phyloP scores from a whole-genome alignment of 1,284 basidiomycete species.

The Vanrija pseudolonga region DNA sequence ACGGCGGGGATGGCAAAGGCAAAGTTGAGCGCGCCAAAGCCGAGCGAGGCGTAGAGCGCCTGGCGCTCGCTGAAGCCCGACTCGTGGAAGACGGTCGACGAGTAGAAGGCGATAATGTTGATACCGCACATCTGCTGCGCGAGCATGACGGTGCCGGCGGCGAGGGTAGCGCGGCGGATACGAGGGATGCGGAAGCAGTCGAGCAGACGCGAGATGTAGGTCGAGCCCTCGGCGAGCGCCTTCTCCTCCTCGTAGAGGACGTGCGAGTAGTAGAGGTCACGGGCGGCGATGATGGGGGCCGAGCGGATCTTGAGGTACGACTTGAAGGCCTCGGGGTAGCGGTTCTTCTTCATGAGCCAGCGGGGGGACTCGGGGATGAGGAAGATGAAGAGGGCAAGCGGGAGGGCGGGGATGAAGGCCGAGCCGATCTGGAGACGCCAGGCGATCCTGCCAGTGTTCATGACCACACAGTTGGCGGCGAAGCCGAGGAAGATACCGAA shows the following conservation, averaged over 20 bases:
- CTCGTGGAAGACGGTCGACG: constrained; percentile 63
- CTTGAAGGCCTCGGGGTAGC: constrained; percentile 61
- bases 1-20: constrained; percentile 48
- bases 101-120: constrained; percentile 29
- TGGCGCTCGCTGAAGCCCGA: constrained; percentile 49
- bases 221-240: constrained; percentile 52
- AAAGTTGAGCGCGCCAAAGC: constrained; percentile 52
- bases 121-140: constrained; percentile 44
- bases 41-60: constrained; percentile 59
- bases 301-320: constrained; percentile 63
- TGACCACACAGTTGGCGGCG: constrained; percentile 6
- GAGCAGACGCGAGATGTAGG: constrained; percentile 48
- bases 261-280: constrained; percentile 63
- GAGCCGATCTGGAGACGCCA: constrained; percentile 52
- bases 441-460: constrained; percentile 21
- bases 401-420: constrained; percentile 48
- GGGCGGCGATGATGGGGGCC: constrained; percentile 65
- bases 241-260: constrained; percentile 63
- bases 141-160: constrained; percentile 68
- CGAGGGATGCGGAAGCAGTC: constrained; percentile 70
- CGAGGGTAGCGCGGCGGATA: constrained; percentile 68
- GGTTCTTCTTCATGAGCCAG: constrained; percentile 66
- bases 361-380: constrained; percentile 59
- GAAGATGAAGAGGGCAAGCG: constrained; percentile 39
- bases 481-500: constrained; percentile 30